Evolutionary conservation across 805 yeast genomes (phyloP).

Genomic region (Priceomyces castillae): DNA sequence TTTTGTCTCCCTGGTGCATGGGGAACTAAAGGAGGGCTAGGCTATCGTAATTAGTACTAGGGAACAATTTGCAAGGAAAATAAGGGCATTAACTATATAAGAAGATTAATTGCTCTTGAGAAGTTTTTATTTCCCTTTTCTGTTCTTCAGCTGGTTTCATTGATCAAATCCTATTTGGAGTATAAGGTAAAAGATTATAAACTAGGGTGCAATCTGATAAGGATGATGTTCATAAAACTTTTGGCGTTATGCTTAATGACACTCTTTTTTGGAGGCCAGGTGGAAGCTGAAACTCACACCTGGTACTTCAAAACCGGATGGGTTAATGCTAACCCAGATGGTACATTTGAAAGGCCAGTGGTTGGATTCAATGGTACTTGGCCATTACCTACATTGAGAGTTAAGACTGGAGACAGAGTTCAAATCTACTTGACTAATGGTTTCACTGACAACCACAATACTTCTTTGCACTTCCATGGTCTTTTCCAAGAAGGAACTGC

Average conservation of each 20-base stretch:
- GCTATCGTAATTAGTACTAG: neutral
- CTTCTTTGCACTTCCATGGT: conserved; percentile 93
- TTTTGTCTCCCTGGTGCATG: neutral
- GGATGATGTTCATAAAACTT: conserved; percentile 6
- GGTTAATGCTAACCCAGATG: conserved; percentile 72
- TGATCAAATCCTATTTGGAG: conserved; percentile 9
- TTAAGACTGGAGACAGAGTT: conserved; percentile 77
- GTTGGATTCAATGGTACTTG: conserved; percentile 68
- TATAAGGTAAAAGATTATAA: conserved; percentile 6
- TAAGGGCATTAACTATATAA: neutral
- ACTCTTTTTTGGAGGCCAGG: conserved; percentile 10
- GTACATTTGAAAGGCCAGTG: conserved; percentile 50
- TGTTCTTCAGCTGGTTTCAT: conserved; percentile 13
- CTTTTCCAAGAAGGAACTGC: conserved; percentile 72
- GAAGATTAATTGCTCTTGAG: conserved; percentile 4
- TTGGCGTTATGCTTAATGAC: conserved; percentile 11
- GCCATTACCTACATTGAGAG: conserved; percentile 87
- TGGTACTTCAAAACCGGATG: conserved; percentile 65
- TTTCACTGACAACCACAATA: conserved; percentile 46
- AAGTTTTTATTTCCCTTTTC: conserved; percentile 11
- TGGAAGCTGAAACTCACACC: conserved; percentile 51
- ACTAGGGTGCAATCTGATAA: conserved; percentile 10
- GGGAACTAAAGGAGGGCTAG: neutral
- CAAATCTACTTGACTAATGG: conserved; percentile 69
- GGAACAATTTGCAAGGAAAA: neutral